Conservation (phyloP, 495 filamentous ascomycete genomes). For the Physcia stellaris region DNA sequence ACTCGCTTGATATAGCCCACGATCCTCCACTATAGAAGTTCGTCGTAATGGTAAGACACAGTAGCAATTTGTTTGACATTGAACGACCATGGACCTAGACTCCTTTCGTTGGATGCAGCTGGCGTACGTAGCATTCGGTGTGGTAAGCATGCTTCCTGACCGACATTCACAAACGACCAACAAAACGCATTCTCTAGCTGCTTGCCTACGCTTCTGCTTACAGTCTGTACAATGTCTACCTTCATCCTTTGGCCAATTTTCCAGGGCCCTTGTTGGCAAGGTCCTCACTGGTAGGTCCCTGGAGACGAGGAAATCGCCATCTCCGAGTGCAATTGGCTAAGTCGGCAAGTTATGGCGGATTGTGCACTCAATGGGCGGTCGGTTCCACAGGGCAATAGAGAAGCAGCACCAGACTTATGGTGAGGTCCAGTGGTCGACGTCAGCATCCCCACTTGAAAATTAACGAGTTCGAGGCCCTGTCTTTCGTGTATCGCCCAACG, state of each 20-base stretch:
- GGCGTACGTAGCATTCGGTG: no score
- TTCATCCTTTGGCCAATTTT: conserved; percentile 16
- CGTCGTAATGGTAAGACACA: no score
- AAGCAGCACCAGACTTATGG: conserved; percentile 9
- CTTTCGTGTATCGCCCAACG: conserved; percentile 12
- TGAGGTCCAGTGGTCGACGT: neutral
- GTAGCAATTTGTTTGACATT: no score
- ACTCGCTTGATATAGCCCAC: no score
- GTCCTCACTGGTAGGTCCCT: conserved; percentile 3
- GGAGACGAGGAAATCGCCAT: neutral
- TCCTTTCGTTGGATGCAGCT: no score
- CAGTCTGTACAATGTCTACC: conserved; percentile 17
- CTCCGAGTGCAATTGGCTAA: neutral
- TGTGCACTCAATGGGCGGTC: conserved; percentile 7
- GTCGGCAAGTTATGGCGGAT: conserved; percentile 16
- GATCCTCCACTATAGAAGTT: no score
- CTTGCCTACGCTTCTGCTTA: conserved; percentile 4
- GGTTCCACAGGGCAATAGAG: conserved; percentile 8
- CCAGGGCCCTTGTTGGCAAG: conserved; percentile 18
- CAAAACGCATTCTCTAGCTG: no score
- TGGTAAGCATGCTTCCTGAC: no score
- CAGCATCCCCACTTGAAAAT: neutral
- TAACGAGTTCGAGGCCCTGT: conserved; percentile 5
- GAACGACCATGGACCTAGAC: no score
- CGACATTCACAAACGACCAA: no score